Percentiles rank a stretch among this genome's conserved stretches.
phyloP scores from a whole-genome alignment of 495 filamentous ascomycete genomes.

The Penicillium verhagenii region DNA sequence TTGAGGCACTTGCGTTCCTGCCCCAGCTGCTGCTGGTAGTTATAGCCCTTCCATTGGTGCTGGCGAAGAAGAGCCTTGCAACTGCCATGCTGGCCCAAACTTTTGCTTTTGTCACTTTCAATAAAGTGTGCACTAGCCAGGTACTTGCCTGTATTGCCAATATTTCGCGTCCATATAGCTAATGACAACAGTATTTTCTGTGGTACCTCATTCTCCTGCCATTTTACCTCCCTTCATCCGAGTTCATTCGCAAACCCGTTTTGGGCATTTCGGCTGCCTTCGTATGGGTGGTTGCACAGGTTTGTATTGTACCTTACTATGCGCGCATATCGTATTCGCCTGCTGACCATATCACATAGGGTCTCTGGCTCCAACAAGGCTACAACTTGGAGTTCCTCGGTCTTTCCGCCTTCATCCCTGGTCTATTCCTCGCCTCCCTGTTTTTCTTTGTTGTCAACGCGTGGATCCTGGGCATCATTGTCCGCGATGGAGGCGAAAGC shows the following conservation, averaged over 20 bases:
- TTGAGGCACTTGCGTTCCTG: slow-evolving; percentile 82
- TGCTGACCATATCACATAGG: slow-evolving; percentile 41
- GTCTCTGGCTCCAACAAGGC: slow-evolving; percentile 82
- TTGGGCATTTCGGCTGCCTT: slow-evolving; percentile 61
- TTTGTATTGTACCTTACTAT: slow-evolving; percentile 20
- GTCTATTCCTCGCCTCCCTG: slow-evolving; percentile 71
- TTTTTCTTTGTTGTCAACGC: slow-evolving; percentile 82
- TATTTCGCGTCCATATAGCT: not conserved
- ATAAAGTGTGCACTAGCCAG: slow-evolving; percentile 98
- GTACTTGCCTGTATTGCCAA: slow-evolving; percentile 42
- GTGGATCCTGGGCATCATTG: slow-evolving; percentile 80
- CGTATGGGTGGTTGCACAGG: slow-evolving; percentile 72
- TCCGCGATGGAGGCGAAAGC: slow-evolving; percentile 58
- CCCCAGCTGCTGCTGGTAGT: slow-evolving; percentile 81
- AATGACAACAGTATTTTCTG: slow-evolving; percentile 76
- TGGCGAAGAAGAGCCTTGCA: slow-evolving; percentile 82
- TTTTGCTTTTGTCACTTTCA: slow-evolving; percentile 94
- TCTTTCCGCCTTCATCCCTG: slow-evolving; percentile 78
- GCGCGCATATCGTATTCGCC: no score
- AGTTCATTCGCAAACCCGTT: slow-evolving; percentile 56
- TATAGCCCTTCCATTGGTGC: slow-evolving; percentile 68
- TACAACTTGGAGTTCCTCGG: slow-evolving; percentile 88
- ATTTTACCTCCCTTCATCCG: slow-evolving; percentile 80
- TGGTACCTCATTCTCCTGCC: slow-evolving; percentile 96
- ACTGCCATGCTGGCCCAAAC: slow-evolving; percentile 97